Evolutionary conservation across 208 protist genomes (phyloP).

Genomic region (Acanthamoeba healyi): DNA sequence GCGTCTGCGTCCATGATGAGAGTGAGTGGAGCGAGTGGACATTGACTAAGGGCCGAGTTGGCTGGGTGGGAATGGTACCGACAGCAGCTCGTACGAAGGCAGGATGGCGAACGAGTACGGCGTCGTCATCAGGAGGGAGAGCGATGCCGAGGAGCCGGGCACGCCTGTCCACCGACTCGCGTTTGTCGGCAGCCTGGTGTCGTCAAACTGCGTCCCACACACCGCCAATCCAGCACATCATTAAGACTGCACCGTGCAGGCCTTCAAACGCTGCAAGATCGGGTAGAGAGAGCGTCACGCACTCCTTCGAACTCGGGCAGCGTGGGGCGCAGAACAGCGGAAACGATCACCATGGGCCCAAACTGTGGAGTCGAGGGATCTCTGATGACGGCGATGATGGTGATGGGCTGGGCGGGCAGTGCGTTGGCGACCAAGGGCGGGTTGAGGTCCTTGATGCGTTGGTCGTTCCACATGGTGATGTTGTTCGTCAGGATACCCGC

Average conservation of each 20-base stretch:
- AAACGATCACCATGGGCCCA: not conserved
- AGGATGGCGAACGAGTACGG: not conserved
- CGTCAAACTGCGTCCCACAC: not conserved
- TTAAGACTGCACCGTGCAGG: no score
- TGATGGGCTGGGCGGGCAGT: not conserved
- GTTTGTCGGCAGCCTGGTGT: not conserved
- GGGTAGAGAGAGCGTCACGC: not conserved
- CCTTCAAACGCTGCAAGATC: no score
- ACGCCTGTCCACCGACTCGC: not conserved
- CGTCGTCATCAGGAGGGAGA: not conserved
- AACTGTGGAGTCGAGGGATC: not conserved
- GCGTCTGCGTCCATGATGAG: not conserved
- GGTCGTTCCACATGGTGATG: slow-evolving; percentile 7
- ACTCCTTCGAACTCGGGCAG: not conserved
- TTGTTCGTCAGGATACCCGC: not conserved
- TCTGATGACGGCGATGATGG: not conserved
- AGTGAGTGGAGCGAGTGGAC: no score
- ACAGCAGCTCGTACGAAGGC: not conserved
- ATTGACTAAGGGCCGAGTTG: not conserved
- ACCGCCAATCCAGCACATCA: no score
- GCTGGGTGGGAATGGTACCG: not conserved
- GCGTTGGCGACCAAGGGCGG: not conserved
- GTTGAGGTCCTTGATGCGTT: not conserved
- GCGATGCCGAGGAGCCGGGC: not conserved
- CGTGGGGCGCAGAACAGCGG: not conserved